phyloP scores from a whole-genome alignment of 2,329 filamentous ascomycete species.

The Cytospora paraplurivora region DNA sequence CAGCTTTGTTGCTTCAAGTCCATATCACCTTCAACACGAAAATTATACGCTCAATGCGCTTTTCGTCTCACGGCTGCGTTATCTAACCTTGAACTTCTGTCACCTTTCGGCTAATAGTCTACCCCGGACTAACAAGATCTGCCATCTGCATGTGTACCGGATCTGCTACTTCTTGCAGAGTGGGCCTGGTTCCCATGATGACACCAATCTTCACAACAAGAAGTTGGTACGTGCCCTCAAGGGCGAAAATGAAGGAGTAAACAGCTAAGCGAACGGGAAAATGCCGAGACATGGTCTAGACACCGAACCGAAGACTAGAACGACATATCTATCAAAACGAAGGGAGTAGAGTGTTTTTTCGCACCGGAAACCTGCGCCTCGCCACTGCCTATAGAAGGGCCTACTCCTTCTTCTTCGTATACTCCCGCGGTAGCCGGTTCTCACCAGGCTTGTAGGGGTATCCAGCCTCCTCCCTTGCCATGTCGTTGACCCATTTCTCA shows the following conservation, averaged over 20 bases:
- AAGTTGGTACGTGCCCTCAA: too few relatives aligned
- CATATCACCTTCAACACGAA: too few relatives aligned
- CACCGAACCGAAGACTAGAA: background rate
- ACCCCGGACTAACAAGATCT: too few relatives aligned
- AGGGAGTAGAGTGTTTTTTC: constrained; percentile 1
- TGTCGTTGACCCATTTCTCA: constrained; percentile 71
- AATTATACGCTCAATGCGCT: too few relatives aligned
- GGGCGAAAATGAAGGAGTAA: background rate
- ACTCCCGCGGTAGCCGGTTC: constrained; percentile 58
- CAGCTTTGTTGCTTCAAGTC: too few relatives aligned
- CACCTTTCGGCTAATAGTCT: too few relatives aligned
- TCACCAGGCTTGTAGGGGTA: constrained; percentile 60
- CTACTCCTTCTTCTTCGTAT: constrained; percentile 39
- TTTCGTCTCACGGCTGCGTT: too few relatives aligned
- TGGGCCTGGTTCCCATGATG: too few relatives aligned
- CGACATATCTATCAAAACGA: background rate
- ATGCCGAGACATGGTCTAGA: background rate
- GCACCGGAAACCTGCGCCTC: background rate
- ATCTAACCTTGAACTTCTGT: too few relatives aligned
- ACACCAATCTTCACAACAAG: too few relatives aligned
- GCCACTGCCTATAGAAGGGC: background rate
- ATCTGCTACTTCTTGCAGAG: too few relatives aligned
- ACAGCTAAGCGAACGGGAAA: background rate
- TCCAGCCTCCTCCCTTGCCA: constrained; percentile 67
- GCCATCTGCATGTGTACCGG: too few relatives aligned